A percentile compares a stretch with the other conserved stretches of the same genome.
Evolutionary conservation across 2,329 filamentous ascomycete species (phyloP).

Genomic region (Zymoseptoria tritici): DNA sequence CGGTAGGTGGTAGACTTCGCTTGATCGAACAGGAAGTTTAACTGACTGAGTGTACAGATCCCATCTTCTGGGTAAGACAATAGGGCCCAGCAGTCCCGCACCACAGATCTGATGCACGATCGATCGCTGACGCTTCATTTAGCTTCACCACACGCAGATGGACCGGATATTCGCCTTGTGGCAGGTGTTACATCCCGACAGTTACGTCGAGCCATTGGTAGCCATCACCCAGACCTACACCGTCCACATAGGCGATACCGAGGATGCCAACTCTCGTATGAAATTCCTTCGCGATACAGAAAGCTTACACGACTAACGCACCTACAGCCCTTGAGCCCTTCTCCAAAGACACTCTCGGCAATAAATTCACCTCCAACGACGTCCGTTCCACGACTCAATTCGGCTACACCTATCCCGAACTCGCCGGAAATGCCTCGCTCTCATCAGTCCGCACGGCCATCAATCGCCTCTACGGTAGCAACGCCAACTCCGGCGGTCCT

Average conservation of each 20-base stretch:
- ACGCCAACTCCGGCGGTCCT: slow-evolving; percentile 17
- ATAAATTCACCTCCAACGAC: slow-evolving; percentile 61
- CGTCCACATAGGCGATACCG: slow-evolving; percentile 44
- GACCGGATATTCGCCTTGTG: slow-evolving; percentile 71
- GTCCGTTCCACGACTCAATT: slow-evolving; percentile 55
- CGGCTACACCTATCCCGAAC: slow-evolving; percentile 69
- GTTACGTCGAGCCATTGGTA: slow-evolving; percentile 54
- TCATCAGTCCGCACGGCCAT: slow-evolving; percentile 45
- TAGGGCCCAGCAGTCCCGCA: neutral
- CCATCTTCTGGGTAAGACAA: neutral
- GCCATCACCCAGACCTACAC: slow-evolving; percentile 54
- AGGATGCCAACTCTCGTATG: slow-evolving; percentile 25
- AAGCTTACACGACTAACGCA: slow-evolving; percentile 1
- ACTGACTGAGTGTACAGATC: neutral
- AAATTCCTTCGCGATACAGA: neutral
- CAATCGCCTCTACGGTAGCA: slow-evolving; percentile 55
- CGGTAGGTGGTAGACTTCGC: slow-evolving; percentile 41
- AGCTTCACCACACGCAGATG: slow-evolving; percentile 66
- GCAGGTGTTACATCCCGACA: slow-evolving; percentile 62
- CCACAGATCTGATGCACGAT: neutral
- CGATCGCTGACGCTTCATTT: slow-evolving; percentile 48
- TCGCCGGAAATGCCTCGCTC: slow-evolving; percentile 35
- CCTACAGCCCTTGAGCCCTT: slow-evolving; percentile 47
- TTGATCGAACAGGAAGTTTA: slow-evolving; percentile 7
- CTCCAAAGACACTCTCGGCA: slow-evolving; percentile 48